phyloP scores from a whole-genome alignment of 306 rosid species.

The Luffa aegyptiaca region DNA sequence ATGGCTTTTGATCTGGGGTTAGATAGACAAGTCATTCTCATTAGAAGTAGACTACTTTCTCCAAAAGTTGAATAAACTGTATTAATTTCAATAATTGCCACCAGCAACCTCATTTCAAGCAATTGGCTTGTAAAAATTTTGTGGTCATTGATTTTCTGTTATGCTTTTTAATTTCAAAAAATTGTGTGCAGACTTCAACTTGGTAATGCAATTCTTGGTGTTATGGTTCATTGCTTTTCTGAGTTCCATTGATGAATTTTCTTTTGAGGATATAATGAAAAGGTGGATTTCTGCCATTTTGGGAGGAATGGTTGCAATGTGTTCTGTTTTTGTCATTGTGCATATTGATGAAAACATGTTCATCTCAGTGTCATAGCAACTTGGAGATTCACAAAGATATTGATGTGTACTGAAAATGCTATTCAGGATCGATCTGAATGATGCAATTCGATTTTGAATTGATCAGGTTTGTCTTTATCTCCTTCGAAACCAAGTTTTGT shows the following conservation, averaged over 20 bases:
- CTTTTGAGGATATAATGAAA: neutral
- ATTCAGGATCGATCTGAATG: neutral
- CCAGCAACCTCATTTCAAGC: slow-evolving; percentile 25
- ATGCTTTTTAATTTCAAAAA: neutral
- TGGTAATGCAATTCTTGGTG: neutral
- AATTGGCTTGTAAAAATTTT: slow-evolving; percentile 10
- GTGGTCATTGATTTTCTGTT: neutral
- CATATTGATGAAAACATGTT: too few relatives aligned
- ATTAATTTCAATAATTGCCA: slow-evolving; percentile 12
- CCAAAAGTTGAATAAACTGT: neutral
- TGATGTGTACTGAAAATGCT: neutral
- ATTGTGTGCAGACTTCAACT: neutral
- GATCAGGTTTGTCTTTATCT: neutral
- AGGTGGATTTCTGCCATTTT: neutral
- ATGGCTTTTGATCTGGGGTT: slow-evolving; percentile 10
- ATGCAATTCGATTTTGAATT: neutral
- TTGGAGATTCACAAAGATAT: neutral
- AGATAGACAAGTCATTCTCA: slow-evolving; percentile 12
- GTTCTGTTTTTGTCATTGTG: neutral
- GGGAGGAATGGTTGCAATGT: neutral
- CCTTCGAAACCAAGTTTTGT: neutral
- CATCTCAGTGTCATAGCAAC: too few relatives aligned
- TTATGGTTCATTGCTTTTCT: neutral
- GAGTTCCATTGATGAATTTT: neutral
- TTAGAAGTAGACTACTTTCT: slow-evolving; percentile 10